Base-by-base conservation (phyloP, 208 protist species). In the Pavlovales sp. region DNA sequence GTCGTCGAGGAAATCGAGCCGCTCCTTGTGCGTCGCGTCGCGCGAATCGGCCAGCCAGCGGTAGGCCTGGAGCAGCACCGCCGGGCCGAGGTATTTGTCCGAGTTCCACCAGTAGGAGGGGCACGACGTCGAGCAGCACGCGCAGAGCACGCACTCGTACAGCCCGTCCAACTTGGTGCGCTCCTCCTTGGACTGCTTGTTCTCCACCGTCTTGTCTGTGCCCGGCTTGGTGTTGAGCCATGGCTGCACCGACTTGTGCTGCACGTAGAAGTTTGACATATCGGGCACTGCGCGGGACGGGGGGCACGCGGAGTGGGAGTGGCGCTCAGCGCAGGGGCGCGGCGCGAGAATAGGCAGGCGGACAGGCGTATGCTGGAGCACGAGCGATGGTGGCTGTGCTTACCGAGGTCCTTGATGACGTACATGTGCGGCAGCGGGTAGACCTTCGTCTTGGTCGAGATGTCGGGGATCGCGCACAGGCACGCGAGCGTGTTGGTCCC, bases 61-160 rank as follows among this genome's bases (percentile, higher is more conserved):
- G 92, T 95, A 94, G 22, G 91, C 89, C 88, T 92, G 90, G 85
- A 95, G 91, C 8, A 97, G 94, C 7, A 95, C 94, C 32, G 95
- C 94, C 30, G 95, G 95, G 39, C 95, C 95, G 28, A 96, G 91
- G 89, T 96, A 97, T 88, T 94, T 92, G 76, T 95, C 93, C n/a
- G 86, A 88, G 90, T 94, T 94, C 95, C 95, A 96, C 95, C 95
- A 96, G 88, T 96, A 96, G 28, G 86, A 93, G 37, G 95, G 95
- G 90, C 95, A 97, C n/a, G 94, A 95, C 0, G 95, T 95, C 46
- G 92, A 94, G 90, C 95, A 97, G 90, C 95, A 97, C 2, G 94
- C 94, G 91, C 95, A 97, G 38, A 97, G 90, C 83, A 97, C 96
- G 91, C 95, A 97, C 90, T 96, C 95, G 83, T 96, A 97, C 32